Evolutionary conservation across 805 yeast genomes (phyloP), one percentile per base, ranked within the genome.

Genomic region (Monosporozyma solicola): DNA sequence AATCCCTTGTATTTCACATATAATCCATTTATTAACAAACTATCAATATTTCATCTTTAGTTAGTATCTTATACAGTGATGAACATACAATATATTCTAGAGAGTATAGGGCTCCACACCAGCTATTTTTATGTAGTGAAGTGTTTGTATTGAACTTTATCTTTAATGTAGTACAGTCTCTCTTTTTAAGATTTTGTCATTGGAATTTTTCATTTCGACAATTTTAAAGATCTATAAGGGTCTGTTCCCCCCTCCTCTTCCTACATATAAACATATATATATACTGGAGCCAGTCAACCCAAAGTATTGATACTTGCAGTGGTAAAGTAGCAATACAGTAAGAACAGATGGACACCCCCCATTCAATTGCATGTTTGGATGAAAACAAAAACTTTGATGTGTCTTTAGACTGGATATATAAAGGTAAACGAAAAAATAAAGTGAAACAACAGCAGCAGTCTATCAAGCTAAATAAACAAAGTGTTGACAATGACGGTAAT

Each of bases 401-500:
- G 46, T 92, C 86, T 59, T 90, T 87, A 11, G 95, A 86, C 62
- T 87, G 95, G 95, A 72, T 87, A 29, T 86, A 86, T 63, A 74
- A 89, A 60, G 91, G 91, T n/a, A 83, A 83, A 63, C 82, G 83
- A 43, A 55, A 46, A 50, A 24, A 39, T 20, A 55, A 44, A 41
- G 29, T 37, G 20, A 29, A 22, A 20, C 46, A 41, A 41, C 16
- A n/a, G 10, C 53, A 48, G 10, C 37, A 32, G 10, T 41, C 41
- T 20, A 46, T 5, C 24, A 37, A 24, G 37, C 6, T 29, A 47
- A 37, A 35, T 7, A 43, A 39, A 31, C 15, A 37, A 15, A 31
- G 27, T 4, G 16, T 32, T 16, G 10, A 22, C 9, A 29, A 10
- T 24, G 25, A 31, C 3, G 35, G 29, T 11, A 29, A 46, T n/a